Percentiles rank a stretch among this genome's conserved stretches.
phyloP scores from a whole-genome alignment of 179 eudicot species.

The Carnegiea gigantea region DNA sequence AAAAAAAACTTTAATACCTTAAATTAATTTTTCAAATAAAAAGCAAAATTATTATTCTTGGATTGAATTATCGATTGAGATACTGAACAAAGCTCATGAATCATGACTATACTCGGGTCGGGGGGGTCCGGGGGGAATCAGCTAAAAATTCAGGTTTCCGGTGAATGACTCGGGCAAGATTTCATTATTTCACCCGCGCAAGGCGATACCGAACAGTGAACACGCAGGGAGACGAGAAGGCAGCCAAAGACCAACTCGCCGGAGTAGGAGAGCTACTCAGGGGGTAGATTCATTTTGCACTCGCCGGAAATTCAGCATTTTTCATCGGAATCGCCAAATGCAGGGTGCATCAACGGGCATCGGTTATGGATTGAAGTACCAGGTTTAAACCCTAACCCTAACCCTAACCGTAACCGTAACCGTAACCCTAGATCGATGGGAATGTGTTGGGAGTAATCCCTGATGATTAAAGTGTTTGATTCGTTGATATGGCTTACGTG shows the following conservation, averaged over 20 bases:
- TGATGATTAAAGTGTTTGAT: not conserved
- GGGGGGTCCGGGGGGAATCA: too few relatives aligned
- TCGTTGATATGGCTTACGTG: not conserved
- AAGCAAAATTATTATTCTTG: too few relatives aligned
- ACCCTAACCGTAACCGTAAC: constrained; percentile 43
- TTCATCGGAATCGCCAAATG: constrained; percentile 37
- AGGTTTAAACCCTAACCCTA: constrained; percentile 40
- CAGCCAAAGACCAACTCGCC: too few relatives aligned
- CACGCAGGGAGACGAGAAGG: not conserved
- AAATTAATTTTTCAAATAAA: too few relatives aligned
- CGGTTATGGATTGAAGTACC: constrained; percentile 93
- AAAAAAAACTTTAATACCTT: too few relatives aligned
- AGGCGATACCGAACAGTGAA: too few relatives aligned
- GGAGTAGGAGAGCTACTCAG: not conserved
- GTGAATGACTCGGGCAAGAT: too few relatives aligned
- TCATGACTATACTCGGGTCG: too few relatives aligned
- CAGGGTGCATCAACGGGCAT: constrained; percentile 87
- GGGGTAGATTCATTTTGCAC: not conserved
- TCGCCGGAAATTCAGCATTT: constrained; percentile 7
- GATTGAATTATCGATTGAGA: too few relatives aligned
- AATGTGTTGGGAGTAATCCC: not conserved
- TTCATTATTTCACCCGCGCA: too few relatives aligned
- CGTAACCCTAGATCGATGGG: constrained; percentile 22
- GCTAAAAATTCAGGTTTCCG: too few relatives aligned
- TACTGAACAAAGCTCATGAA: too few relatives aligned